These are phyloP conservation scores for Sinapis alba DNA, from an alignment of 441 rosid species.

Conservation along the genomic window DNA sequence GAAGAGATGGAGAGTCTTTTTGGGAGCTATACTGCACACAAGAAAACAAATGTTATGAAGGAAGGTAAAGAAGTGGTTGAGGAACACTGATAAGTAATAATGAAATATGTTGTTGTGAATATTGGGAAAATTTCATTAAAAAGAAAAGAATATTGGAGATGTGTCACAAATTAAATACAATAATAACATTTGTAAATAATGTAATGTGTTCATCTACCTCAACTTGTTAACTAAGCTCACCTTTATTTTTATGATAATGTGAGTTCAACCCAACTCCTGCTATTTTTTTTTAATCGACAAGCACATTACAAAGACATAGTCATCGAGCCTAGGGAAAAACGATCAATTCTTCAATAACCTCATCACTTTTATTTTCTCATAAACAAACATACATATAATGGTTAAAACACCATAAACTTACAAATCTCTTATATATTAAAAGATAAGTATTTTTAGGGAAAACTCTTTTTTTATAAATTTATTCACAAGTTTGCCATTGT, in stretches of 20 bases:
- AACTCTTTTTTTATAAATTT: no score
- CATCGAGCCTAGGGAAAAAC: background rate
- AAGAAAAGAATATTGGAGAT: background rate
- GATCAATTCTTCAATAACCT: background rate
- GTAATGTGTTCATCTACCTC: background rate
- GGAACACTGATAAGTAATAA: background rate
- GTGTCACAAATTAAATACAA: background rate
- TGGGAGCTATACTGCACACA: slow-evolving; percentile 49
- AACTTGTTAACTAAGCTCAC: background rate
- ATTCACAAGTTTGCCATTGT: no score
- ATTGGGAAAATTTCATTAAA: background rate
- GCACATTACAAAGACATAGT: background rate
- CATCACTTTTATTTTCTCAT: background rate
- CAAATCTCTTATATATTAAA: no score
- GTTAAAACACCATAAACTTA: no score
- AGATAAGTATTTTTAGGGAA: no score
- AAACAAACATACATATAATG: no score
- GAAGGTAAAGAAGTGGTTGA: background rate
- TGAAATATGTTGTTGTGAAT: background rate
- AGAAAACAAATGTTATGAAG: slow-evolving; percentile 1
- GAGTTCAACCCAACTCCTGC: background rate
- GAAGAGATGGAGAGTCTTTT: slow-evolving; percentile 69
- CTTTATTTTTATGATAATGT: background rate
- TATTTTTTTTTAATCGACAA: background rate
- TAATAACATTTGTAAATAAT: background rate